Evolutionary conservation across 805 yeast species (phyloP), one percentile per base, ranked within the genome.

Genomic region (Starmerella floris): DNA sequence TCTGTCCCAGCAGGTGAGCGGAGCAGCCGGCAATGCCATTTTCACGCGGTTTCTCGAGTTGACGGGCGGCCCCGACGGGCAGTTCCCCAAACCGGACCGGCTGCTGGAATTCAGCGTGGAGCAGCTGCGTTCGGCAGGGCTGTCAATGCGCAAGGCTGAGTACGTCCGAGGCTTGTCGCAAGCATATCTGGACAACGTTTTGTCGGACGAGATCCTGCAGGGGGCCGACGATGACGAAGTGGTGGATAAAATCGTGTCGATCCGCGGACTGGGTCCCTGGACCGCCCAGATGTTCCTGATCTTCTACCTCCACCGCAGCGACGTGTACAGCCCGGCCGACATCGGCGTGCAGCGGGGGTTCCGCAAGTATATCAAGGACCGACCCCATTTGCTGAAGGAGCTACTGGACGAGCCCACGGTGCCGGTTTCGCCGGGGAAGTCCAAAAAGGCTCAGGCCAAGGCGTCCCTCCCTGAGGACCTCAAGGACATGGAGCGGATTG

Each of bases 261-360:
- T 59, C 15, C 56, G 57, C 37, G 65, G 65, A 1, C 49, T 62
- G 23, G 65, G 65, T 15, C 64, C 66, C 1, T 87, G 97, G 97
- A 74, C 85, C 4, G 87, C 91, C 0, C 80, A 79, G 42, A 87
- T 87, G 95, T 87, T 84, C 59, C 61, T 82, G 16, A 55, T 79
- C 20, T 83, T 83, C 56, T 79, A 81, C 1, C 62, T 85, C 35
- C 69, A 69, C 22, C 68, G 82, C 43, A 56, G 73, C 56, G 77
- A 87, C 57, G 73, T 83, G 0, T 83, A 83, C 58, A 79, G 91
- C 4, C 63, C 72, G 4, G 83, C 77, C 17, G 96, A 87, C 61
- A 62, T 87, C 37, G 96, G 95, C 1, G 72, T 87, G 2, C 84
- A 87, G 26, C 65, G 94, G 48, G 96, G 96, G 0, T 72, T 78